Evolutionary conservation across 2,329 filamentous ascomycete species (phyloP).

Genomic region (Verticillium zaregamsianum): DNA sequence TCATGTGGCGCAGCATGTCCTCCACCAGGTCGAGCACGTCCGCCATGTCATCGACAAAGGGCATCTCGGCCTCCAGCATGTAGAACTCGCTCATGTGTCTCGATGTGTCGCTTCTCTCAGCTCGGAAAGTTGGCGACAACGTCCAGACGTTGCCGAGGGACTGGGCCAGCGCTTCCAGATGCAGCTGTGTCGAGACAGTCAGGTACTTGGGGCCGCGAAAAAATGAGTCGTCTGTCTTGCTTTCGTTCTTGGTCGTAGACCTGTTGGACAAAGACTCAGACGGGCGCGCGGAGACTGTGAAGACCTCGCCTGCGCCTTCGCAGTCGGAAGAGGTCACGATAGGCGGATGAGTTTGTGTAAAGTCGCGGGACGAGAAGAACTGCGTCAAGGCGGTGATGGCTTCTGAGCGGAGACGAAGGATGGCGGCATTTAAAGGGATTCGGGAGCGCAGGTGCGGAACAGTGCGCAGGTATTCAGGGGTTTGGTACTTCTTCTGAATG

Average conservation of each 20-base stretch:
- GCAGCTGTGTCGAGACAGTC: slow-evolving; percentile 90
- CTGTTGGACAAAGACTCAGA: slow-evolving; percentile 8
- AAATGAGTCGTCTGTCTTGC: slow-evolving; percentile 48
- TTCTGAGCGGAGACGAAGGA: slow-evolving; percentile 80
- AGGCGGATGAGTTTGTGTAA: slow-evolving; percentile 84
- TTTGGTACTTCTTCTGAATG: slow-evolving; percentile 95
- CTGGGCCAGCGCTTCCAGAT: slow-evolving; percentile 87
- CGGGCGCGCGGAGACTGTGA: slow-evolving; percentile 56
- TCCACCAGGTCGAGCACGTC: slow-evolving; percentile 78
- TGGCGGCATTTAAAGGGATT: slow-evolving; percentile 72
- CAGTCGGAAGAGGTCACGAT: slow-evolving; percentile 96
- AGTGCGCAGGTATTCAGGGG: slow-evolving; percentile 79
- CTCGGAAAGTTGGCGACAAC: slow-evolving; percentile 87
- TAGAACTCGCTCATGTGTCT: slow-evolving; percentile 97
- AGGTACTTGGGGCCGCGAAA: slow-evolving; percentile 89
- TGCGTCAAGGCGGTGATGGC: slow-evolving; percentile 67
- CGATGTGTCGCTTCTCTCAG: slow-evolving; percentile 88
- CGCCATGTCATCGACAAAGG: slow-evolving; percentile 67
- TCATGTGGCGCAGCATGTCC: slow-evolving; percentile 61
- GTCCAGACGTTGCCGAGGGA: slow-evolving; percentile 91
- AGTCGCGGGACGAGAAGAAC: slow-evolving; percentile 69
- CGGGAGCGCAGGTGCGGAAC: slow-evolving; percentile 84
- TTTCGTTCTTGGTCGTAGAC: slow-evolving; percentile 25
- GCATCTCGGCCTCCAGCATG: slow-evolving; percentile 92
- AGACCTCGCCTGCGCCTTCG: slow-evolving; percentile 93